These are phyloP conservation scores for Neophaeococcomyces aloes DNA, from an alignment of 2,329 filamentous ascomycete genomes.

Conservation along the genomic window DNA sequence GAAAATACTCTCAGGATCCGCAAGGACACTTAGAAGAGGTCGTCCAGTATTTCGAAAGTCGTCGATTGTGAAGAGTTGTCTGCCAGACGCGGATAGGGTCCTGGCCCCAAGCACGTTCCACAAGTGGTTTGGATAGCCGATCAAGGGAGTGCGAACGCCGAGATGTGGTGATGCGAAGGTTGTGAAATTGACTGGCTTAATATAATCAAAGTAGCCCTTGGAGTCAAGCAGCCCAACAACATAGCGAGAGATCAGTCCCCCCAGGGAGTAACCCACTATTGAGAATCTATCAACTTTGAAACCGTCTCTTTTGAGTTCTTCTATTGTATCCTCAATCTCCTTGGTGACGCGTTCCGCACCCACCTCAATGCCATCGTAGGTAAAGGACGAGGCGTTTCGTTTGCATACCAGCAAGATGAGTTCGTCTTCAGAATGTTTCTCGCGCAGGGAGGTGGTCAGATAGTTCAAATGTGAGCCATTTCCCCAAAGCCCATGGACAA, in stretches of 20 bases:
- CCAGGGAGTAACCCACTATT: conserved; percentile 79
- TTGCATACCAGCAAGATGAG: conserved; percentile 48
- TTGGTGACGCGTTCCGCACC: conserved; percentile 56
- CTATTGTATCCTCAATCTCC: conserved; percentile 52
- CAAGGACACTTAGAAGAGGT: conserved; percentile 68
- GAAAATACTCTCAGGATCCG: conserved; percentile 77
- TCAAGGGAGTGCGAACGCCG: conserved; percentile 60
- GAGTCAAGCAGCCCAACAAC: conserved; percentile 73
- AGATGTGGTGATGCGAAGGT: conserved; percentile 82
- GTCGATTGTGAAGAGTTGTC: conserved; percentile 81
- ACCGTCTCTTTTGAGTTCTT: conserved; percentile 47
- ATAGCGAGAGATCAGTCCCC: conserved; percentile 77
- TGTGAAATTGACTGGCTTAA: conserved; percentile 85
- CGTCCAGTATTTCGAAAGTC: conserved; percentile 71
- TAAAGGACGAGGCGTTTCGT: conserved; percentile 43
- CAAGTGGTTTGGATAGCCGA: conserved; percentile 54
- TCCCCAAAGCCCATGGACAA: conserved; percentile 55
- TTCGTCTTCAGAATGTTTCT: conserved; percentile 39
- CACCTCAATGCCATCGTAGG: conserved; percentile 57
- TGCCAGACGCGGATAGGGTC: conserved; percentile 70
- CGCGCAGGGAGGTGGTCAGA: conserved; percentile 41
- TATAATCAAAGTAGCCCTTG: conserved; percentile 64
- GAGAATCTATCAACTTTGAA: conserved; percentile 71
- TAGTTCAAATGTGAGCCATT: conserved; percentile 45
- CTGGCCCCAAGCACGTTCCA: conserved; percentile 80